These are phyloP conservation scores for Nothophaeocryptopus gaeumannii DNA, from an alignment of 2,329 filamentous ascomycete species.

Conservation along the genomic window DNA sequence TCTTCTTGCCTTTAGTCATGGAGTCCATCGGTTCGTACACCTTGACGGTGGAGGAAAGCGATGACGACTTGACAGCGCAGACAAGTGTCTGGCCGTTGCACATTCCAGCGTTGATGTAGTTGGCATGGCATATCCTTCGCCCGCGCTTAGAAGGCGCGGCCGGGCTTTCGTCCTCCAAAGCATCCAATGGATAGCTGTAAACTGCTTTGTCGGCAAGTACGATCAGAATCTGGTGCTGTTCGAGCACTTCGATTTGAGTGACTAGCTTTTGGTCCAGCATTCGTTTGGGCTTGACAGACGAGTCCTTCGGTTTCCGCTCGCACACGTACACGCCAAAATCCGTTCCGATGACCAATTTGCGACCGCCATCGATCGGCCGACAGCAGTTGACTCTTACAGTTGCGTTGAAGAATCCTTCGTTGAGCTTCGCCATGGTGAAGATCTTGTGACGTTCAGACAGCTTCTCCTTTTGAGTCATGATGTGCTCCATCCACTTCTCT, in stretches of 20 bases:
- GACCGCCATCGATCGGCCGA: slow-evolving; percentile 88
- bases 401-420: slow-evolving; percentile 86
- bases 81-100: slow-evolving; percentile 92
- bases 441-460: slow-evolving; percentile 73
- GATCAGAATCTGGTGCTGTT: slow-evolving; percentile 88
- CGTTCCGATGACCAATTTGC: slow-evolving; percentile 91
- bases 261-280: slow-evolving; percentile 84
- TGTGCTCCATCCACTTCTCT: slow-evolving; percentile 96
- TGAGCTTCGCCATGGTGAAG: slow-evolving; percentile 65
- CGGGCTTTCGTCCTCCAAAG: slow-evolving; percentile 74
- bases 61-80: slow-evolving; percentile 92
- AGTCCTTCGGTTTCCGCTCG: slow-evolving; percentile 83
- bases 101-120: slow-evolving; percentile 97
- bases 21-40: slow-evolving; percentile 98
- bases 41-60: slow-evolving; percentile 93
- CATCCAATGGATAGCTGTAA: slow-evolving; percentile 82
- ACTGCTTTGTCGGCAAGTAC: slow-evolving; percentile 92
- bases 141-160: slow-evolving; percentile 77
- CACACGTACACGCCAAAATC: slow-evolving; percentile 91
- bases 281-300: slow-evolving; percentile 68
- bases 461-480: slow-evolving; percentile 84
- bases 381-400: slow-evolving; percentile 91
- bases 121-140: slow-evolving; percentile 96
- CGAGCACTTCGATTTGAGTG: slow-evolving; percentile 91
- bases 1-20: slow-evolving; percentile 78